Base-by-base conservation (phyloP, 495 filamentous ascomycete species). In the Lasiosphaeris hirsuta region DNA sequence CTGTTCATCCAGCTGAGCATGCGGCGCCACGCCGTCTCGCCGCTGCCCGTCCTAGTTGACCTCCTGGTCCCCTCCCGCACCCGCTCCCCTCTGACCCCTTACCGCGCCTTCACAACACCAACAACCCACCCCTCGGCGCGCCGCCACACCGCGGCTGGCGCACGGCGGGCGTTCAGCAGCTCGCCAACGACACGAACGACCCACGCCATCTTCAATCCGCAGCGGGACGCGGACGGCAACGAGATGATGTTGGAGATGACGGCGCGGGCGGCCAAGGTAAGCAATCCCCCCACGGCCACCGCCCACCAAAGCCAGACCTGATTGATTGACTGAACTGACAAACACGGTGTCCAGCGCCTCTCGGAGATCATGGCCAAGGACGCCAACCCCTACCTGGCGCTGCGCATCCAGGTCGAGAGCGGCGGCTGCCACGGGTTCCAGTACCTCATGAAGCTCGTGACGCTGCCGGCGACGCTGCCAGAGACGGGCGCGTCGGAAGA, bases 371-470 rank as follows among this genome's bases (percentile, higher is more conserved):
- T 85, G 75, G 67, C 74, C 14, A 86, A 85, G 60, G 89, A 95
- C 71, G 72, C 78, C 44, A 95, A 96, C 73, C 89, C 92, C 3
- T 75, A 86, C 64, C 83, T 96, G 37, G 87, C 90, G 9, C 83
- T 98, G 14, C 90, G 94, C 42, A 87, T 98, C 63, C 87, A 89
- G 40, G 92, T 98, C 30, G 90, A 94, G 58, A 87, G 84, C 45
- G 94, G 94, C 57, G 94, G 94, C 37, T 98, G 94, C 72, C 95
- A 98, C 74, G 94, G 94, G 15, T 97, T 98, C 74, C 94, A 98
- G 71, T 98, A 97, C 66, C 78, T 95, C 30, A 96, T 98, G 88
- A 88, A 87, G 6, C 81, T 96, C 6, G 86, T 89, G 18, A 84
- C 78, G 4, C 70, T 84, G 0, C 81, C 81, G 0, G 48, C 71